These are phyloP conservation scores for Osmanthus fragrans DNA, from an alignment of 257 asterid species.

Conservation along the genomic window DNA sequence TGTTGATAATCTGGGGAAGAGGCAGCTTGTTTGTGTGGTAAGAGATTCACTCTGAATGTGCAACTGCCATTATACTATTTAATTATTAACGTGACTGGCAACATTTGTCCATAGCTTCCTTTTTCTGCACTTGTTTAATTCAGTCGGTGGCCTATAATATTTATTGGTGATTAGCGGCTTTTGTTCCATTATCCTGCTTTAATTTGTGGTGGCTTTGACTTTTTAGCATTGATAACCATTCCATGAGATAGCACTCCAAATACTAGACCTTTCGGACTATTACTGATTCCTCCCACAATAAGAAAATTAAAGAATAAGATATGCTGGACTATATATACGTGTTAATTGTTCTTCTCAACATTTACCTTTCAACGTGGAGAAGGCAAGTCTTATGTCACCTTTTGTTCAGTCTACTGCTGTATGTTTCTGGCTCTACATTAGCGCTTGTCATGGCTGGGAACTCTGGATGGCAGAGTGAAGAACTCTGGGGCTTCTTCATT, in stretches of 20 bases:
- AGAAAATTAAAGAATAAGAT: background rate
- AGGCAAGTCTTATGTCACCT: background rate
- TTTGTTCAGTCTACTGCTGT: background rate
- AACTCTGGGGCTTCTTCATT: background rate
- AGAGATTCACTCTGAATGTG: conserved; percentile 24
- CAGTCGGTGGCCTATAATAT: background rate
- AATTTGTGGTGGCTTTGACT: background rate
- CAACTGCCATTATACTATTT: conserved; percentile 3
- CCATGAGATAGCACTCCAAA: background rate
- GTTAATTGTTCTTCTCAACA: background rate
- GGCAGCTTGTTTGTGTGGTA: conserved; percentile 99
- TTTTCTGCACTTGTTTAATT: background rate
- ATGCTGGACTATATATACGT: background rate
- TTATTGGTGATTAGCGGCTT: background rate
- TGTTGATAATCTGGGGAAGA: conserved; percentile 76
- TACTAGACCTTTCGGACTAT: background rate
- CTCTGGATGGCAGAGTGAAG: background rate
- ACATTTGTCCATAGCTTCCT: background rate
- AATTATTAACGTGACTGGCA: background rate
- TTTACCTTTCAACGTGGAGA: background rate
- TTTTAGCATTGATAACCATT: background rate
- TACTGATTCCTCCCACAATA: background rate
- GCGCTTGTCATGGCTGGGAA: background rate
- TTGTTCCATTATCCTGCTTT: background rate
- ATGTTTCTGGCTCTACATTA: background rate